Evolutionary conservation across 176 grass and related monocot genomes (phyloP).

Genomic region (Triticum timopheevii): DNA sequence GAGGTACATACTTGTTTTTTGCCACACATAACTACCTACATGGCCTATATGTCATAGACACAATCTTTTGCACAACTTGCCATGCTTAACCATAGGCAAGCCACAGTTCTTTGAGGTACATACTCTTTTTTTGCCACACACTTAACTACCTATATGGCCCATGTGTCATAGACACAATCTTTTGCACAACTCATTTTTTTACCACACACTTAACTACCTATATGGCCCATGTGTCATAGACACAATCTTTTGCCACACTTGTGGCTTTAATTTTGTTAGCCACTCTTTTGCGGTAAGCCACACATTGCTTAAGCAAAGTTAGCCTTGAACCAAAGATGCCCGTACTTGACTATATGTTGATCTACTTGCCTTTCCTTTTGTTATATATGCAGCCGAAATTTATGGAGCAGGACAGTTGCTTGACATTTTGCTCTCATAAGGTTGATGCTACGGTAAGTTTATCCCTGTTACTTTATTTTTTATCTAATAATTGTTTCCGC

Average conservation of each 20-base stretch:
- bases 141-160: neutral
- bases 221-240: neutral
- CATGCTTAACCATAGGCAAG: too few species aligned
- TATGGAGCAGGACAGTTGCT: constrained; percentile 69
- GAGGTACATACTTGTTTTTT: neutral
- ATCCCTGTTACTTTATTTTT: constrained; percentile 4
- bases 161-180: neutral
- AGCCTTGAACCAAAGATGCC: too few species aligned
- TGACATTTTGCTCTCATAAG: constrained; percentile 78
- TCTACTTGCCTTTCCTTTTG: constrained; percentile 18
- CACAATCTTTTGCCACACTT: neutral
- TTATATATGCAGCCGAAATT: constrained; percentile 68
- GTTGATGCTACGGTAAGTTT: constrained; percentile 67
- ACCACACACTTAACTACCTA: neutral
- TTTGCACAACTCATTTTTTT: neutral
- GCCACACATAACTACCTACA: neutral
- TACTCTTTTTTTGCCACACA: neutral
- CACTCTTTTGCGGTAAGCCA: too few species aligned
- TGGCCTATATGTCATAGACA: too few species aligned
- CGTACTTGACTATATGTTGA: neutral
- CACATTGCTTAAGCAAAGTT: too few species aligned
- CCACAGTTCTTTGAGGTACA: neutral
- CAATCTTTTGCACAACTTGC: too few species aligned
- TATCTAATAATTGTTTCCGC: neutral
- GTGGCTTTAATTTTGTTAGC: neutral